Conservation (phyloP, 805 yeast species). For the Geotrichum ghanense region DNA sequence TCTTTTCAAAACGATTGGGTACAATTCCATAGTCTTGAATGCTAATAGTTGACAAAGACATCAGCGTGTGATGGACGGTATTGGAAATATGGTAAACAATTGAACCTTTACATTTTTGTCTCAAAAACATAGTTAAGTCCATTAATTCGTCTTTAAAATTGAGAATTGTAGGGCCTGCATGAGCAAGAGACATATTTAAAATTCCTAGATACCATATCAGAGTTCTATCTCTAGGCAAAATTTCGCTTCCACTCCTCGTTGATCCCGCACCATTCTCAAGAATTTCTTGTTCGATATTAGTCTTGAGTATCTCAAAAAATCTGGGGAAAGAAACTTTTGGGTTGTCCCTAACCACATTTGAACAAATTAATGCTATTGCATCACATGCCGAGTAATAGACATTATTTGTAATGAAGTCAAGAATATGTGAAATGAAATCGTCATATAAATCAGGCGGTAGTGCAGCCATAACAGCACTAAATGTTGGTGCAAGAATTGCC, state of each 20-base stretch:
- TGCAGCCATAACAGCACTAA: slow-evolving; percentile 27
- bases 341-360: slow-evolving; percentile 56
- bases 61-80: slow-evolving; percentile 54
- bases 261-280: slow-evolving; percentile 73
- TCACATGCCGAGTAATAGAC: slow-evolving; percentile 48
- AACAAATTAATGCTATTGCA: slow-evolving; percentile 60
- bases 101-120: slow-evolving; percentile 47
- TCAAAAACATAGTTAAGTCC: slow-evolving; percentile 34
- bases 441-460: slow-evolving; percentile 22
- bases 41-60: slow-evolving; percentile 45
- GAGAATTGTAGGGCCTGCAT: slow-evolving; percentile 45
- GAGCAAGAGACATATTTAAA: slow-evolving; percentile 57
- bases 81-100: slow-evolving; percentile 50
- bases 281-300: slow-evolving; percentile 53
- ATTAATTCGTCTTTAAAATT: slow-evolving; percentile 34
- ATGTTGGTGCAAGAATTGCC: slow-evolving; percentile 24
- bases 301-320: slow-evolving; percentile 35
- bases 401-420: slow-evolving; percentile 47
- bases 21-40: slow-evolving; percentile 13
- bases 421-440: slow-evolving; percentile 18
- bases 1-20: slow-evolving; percentile 8
- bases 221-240: slow-evolving; percentile 67
- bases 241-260: slow-evolving; percentile 49
- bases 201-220: slow-evolving; percentile 61
- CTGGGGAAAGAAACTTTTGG: slow-evolving; percentile 36